phyloP scores from a whole-genome alignment of 768 basidiomycete genomes.

The Brasilioporus rufonigricans region DNA sequence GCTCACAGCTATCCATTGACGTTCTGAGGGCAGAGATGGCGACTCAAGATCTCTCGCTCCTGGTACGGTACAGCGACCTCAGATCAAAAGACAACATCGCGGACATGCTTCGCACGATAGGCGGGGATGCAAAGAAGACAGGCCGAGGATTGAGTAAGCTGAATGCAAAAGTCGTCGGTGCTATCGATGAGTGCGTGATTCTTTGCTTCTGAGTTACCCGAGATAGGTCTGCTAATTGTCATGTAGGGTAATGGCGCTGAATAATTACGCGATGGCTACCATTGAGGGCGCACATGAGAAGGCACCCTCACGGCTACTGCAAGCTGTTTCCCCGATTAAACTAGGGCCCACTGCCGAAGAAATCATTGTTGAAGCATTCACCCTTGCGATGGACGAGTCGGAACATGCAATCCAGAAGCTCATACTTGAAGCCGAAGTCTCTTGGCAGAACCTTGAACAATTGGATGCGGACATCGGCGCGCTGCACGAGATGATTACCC shows the following conservation, averaged over 20 bases:
- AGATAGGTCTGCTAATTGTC: slow-evolving; percentile 1
- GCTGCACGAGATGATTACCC: slow-evolving; percentile 56
- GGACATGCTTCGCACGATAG: slow-evolving; percentile 50
- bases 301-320: slow-evolving; percentile 29
- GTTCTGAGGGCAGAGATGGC: too few relatives aligned
- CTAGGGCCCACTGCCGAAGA: slow-evolving; percentile 37
- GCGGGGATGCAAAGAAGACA: slow-evolving; percentile 57
- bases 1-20: slow-evolving; percentile 59
- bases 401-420: slow-evolving; percentile 52
- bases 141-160: too few relatives aligned
- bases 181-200: too few relatives aligned
- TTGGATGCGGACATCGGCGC: slow-evolving; percentile 60
- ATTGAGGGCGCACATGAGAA: too few relatives aligned
- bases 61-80: slow-evolving; percentile 64
- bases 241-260: slow-evolving; percentile 67
- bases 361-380: slow-evolving; percentile 53
- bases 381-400: slow-evolving; percentile 60
- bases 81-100: slow-evolving; percentile 58
- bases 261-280: slow-evolving; percentile 65
- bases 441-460: slow-evolving; percentile 53
- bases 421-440: slow-evolving; percentile 64
- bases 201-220: background rate
- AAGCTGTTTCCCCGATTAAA: slow-evolving; percentile 41
- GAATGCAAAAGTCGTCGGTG: too few relatives aligned
- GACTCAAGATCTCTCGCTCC: slow-evolving; percentile 59